Evolutionary conservation across 2,329 filamentous ascomycete species (phyloP), one percentile per base, ranked within the genome.

Genomic region (Aspergillus awamori): DNA sequence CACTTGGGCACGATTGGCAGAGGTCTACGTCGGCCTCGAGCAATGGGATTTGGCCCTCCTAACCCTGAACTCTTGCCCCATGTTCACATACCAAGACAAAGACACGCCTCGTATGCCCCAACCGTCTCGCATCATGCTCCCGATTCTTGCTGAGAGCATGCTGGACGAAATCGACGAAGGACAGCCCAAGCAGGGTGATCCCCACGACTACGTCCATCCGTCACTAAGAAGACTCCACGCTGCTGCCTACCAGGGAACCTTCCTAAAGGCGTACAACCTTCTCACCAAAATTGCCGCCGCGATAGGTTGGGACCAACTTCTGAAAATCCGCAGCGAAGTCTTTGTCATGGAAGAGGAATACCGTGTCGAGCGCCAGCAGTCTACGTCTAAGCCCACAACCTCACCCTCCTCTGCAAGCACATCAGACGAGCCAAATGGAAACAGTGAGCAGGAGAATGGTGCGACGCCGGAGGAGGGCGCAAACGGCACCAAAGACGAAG

Each of bases 331-430:
- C 68, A 98, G 94, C 80, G 93, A 94, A 65, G 95, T 99, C 1
- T 99, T 99, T 70, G 95, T 99, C 53, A 99, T 99, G 95, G 95
- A 99, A 76, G 95, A 99, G 72, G 95, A 99, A 76, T 99, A 99
- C 74, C 88, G 95, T 53, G 90, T 89, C 59, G 95, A 98, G 79
- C 75, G 77, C 20, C 74, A 81, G 48, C 71, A 80, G 56, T 69
- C 69, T 33, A 51, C 68, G 38, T 48, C 68, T 59, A 69, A 65
- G 58, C 57, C 61, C 20, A 57, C 56, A 17, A 49, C 64, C 39
- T 56, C 56, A 17, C 52, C 64, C 33, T 51, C 63, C 26, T 41
- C 59, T 4, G 56, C 30, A 26, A 81, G 64, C 67, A 75, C 55
- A 69, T 69, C 72, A 24, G 70, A 72, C 4, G 78, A 69, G 64